These are phyloP conservation scores for Saccharomyces uvarum DNA, from an alignment of 1,139 yeast species.

Conservation along the genomic window DNA sequence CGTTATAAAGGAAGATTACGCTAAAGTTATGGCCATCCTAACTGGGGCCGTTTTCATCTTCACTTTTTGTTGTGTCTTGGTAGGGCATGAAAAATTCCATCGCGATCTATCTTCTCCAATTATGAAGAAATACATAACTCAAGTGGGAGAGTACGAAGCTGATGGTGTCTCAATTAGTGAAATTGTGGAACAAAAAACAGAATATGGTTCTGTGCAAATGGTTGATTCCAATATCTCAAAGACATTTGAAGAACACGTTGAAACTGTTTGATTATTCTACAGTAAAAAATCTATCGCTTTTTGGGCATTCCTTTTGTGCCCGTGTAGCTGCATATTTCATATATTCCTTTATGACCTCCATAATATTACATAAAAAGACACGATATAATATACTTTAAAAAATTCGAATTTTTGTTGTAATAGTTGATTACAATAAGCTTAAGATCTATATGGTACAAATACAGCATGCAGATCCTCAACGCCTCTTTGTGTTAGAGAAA, in stretches of 20 bases:
- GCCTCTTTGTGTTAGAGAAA: no score
- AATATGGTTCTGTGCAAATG: conserved; percentile 5
- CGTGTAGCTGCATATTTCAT: not conserved
- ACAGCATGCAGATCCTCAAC: no score
- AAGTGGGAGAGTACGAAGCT: conserved; percentile 18
- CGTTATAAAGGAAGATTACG: conserved; percentile 32
- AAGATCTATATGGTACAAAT: not conserved
- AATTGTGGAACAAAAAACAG: conserved; percentile 4
- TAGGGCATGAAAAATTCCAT: conserved; percentile 48
- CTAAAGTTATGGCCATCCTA: conserved; percentile 51
- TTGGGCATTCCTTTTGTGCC: not conserved
- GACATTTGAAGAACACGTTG: conserved; percentile 7
- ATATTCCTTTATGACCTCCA: not conserved
- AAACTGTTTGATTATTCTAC: conserved; percentile 1
- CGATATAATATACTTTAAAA: not conserved
- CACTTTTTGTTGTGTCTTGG: conserved; percentile 37
- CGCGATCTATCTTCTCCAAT: conserved; percentile 28
- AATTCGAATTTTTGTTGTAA: not conserved
- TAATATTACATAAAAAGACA: not conserved
- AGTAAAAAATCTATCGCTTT: not conserved
- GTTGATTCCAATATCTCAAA: conserved; percentile 6
- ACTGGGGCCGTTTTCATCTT: conserved; percentile 52
- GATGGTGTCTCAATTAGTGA: conserved; percentile 9
- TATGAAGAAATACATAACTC: conserved; percentile 23
- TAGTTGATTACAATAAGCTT: not conserved